Evolutionary conservation across 2,329 filamentous ascomycete genomes (phyloP).

Genomic region (Penicillium polonicum): DNA sequence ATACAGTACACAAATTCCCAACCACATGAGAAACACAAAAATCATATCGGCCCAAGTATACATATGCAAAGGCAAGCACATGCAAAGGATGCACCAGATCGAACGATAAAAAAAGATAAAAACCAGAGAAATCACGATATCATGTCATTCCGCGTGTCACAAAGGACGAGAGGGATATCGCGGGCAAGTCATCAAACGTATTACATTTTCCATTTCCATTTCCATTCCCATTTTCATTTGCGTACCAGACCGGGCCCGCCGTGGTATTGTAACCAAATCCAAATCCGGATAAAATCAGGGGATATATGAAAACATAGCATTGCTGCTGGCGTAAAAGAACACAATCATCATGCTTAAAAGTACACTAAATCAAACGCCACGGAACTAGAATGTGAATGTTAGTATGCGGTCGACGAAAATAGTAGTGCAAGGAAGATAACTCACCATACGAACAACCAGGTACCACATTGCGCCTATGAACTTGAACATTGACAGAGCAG

Average conservation of each 20-base stretch:
- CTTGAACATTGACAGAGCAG: constrained; percentile 77
- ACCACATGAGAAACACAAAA: neutral
- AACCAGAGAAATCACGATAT: constrained; percentile 7
- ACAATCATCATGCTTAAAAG: constrained; percentile 11
- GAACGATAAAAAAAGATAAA: neutral
- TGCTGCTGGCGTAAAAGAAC: constrained; percentile 14
- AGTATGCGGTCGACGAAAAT: constrained; percentile 16
- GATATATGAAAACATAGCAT: constrained; percentile 21
- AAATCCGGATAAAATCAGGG: constrained; percentile 17
- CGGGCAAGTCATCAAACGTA: constrained; percentile 27
- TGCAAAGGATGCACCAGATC: constrained; percentile 7
- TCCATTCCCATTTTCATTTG: constrained; percentile 1
- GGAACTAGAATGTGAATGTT: constrained; percentile 46
- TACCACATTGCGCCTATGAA: constrained; percentile 91
- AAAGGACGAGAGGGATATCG: constrained; percentile 5
- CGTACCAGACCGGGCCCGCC: constrained; percentile 33
- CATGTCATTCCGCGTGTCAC: constrained; percentile 14
- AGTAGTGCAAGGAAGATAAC: constrained; percentile 35
- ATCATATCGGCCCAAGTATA: neutral
- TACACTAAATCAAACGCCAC: constrained; percentile 45
- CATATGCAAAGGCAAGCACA: neutral
- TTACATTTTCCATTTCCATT: constrained; percentile 16
- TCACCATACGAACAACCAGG: constrained; percentile 82
- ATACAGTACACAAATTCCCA: constrained; percentile 2
- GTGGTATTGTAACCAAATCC: constrained; percentile 21